Evolutionary conservation across 768 basidiomycete genomes (phyloP).

Genomic region (Kwoniella pini): DNA sequence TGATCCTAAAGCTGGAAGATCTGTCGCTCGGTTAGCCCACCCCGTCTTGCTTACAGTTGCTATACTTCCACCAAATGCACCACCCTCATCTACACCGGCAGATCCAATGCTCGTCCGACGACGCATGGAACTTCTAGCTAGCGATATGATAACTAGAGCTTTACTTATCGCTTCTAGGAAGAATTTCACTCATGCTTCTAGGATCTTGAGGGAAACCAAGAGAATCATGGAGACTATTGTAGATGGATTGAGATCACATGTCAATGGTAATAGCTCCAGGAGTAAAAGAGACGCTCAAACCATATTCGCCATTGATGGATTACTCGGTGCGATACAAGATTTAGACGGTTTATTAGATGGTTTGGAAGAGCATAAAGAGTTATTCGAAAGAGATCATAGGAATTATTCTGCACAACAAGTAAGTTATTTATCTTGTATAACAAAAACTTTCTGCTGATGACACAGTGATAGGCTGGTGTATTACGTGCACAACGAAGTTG

Average conservation of each 20-base stretch:
- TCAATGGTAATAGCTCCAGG: slow-evolving; percentile 54
- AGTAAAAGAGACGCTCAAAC: slow-evolving; percentile 78
- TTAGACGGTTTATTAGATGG: slow-evolving; percentile 83
- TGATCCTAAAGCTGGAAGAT: slow-evolving; percentile 80
- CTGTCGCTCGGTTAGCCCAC: slow-evolving; percentile 82
- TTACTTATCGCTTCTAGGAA: slow-evolving; percentile 87
- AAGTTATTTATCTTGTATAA: slow-evolving; percentile 7
- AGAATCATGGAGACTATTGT: slow-evolving; percentile 88
- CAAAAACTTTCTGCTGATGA: slow-evolving; percentile 63
- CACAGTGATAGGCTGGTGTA: slow-evolving; percentile 78
- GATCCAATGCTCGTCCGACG: slow-evolving; percentile 81
- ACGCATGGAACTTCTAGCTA: slow-evolving; percentile 92
- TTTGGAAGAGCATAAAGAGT: slow-evolving; percentile 81
- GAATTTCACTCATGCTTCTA: slow-evolving; percentile 86
- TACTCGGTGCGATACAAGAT: slow-evolving; percentile 83
- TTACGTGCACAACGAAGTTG: slow-evolving; percentile 93
- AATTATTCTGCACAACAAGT: slow-evolving; percentile 98
- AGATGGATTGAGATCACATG: slow-evolving; percentile 61
- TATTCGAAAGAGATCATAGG: slow-evolving; percentile 89
- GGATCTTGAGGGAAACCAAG: slow-evolving; percentile 74
- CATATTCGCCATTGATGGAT: slow-evolving; percentile 70
- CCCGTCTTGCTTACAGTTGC: slow-evolving; percentile 95
- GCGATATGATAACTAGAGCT: slow-evolving; percentile 95
- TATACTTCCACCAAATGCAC: slow-evolving; percentile 64
- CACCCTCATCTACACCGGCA: slow-evolving; percentile 30